phyloP scores from a whole-genome alignment of 1,139 yeast species.

The Saccharomycopsis hybrid region DNA sequence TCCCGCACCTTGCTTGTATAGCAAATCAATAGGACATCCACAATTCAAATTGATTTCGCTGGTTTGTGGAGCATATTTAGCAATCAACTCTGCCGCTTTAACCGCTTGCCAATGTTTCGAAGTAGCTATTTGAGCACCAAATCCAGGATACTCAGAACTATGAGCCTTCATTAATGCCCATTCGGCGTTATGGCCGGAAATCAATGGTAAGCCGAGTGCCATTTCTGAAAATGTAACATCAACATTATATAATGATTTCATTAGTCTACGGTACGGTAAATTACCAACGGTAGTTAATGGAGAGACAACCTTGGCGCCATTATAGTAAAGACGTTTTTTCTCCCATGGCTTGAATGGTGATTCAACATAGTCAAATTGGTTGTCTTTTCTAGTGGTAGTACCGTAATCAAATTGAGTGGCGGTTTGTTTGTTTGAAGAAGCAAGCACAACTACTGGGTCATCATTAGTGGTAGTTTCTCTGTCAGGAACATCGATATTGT shows the following conservation, averaged over 20 bases:
- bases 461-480: not conserved
- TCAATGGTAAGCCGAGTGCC: slow-evolving; percentile 82
- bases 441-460: slow-evolving; percentile 13
- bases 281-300: slow-evolving; percentile 98
- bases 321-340: slow-evolving; percentile 65
- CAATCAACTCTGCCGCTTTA: slow-evolving; percentile 78
- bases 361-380: slow-evolving; percentile 57
- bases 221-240: slow-evolving; percentile 93
- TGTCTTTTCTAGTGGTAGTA: slow-evolving; percentile 30
- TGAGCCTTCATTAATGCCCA: slow-evolving; percentile 98
- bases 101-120: slow-evolving; percentile 91
- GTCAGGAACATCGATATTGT: too few relatives aligned
- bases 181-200: slow-evolving; percentile 88
- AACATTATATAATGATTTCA: slow-evolving; percentile 78
- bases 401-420: not conserved
- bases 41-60: slow-evolving; percentile 86
- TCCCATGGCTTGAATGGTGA: slow-evolving; percentile 76
- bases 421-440: slow-evolving; percentile 3
- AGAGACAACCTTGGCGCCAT: slow-evolving; percentile 77
- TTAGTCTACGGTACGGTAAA: slow-evolving; percentile 86
- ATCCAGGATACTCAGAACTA: slow-evolving; percentile 72
- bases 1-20: slow-evolving; percentile 92
- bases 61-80: slow-evolving; percentile 45
- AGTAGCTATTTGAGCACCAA: slow-evolving; percentile 91
- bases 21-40: slow-evolving; percentile 95